phyloP scores from a whole-genome alignment of 2,329 filamentous ascomycete genomes.

The Tolypocladium tropicale region DNA sequence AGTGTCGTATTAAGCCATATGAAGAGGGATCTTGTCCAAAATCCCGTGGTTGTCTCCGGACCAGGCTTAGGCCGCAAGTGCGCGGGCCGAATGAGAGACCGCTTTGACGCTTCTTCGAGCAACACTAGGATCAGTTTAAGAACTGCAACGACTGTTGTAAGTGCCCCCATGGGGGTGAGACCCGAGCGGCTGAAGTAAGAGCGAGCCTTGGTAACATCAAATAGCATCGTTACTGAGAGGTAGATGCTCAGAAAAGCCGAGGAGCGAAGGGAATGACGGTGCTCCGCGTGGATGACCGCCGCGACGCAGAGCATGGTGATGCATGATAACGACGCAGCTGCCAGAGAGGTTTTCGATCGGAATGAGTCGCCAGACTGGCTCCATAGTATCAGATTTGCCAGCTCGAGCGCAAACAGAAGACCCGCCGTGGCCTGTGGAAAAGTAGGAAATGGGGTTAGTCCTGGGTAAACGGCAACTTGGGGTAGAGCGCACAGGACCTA shows the following conservation, averaged over 20 bases:
- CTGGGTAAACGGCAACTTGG: neutral
- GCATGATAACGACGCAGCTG: slow-evolving; percentile 15
- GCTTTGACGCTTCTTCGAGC: slow-evolving; percentile 20
- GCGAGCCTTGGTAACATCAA: slow-evolving; percentile 29
- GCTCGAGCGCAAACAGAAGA: slow-evolving; percentile 16
- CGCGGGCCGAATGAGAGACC: neutral
- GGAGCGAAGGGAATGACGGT: slow-evolving; percentile 24
- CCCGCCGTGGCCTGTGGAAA: slow-evolving; percentile 8
- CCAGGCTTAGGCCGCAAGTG: neutral
- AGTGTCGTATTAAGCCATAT: slow-evolving; percentile 18
- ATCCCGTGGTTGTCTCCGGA: slow-evolving; percentile 12
- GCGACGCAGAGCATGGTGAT: slow-evolving; percentile 12
- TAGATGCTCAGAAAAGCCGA: slow-evolving; percentile 29
- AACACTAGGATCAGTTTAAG: slow-evolving; percentile 23
- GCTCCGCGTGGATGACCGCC: slow-evolving; percentile 19
- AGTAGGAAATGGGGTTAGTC: neutral
- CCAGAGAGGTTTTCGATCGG: slow-evolving; percentile 14
- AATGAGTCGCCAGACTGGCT: neutral
- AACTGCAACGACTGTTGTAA: slow-evolving; percentile 19
- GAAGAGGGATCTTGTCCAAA: slow-evolving; percentile 14
- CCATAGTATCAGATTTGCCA: slow-evolving; percentile 14
- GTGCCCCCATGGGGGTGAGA: slow-evolving; percentile 11
- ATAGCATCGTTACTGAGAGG: slow-evolving; percentile 26
- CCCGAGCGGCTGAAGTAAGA: slow-evolving; percentile 4
- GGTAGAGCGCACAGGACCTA: slow-evolving; percentile 1